These are phyloP conservation scores for Suillus bovinus DNA, from an alignment of 768 basidiomycete species.

Conservation along the genomic window DNA sequence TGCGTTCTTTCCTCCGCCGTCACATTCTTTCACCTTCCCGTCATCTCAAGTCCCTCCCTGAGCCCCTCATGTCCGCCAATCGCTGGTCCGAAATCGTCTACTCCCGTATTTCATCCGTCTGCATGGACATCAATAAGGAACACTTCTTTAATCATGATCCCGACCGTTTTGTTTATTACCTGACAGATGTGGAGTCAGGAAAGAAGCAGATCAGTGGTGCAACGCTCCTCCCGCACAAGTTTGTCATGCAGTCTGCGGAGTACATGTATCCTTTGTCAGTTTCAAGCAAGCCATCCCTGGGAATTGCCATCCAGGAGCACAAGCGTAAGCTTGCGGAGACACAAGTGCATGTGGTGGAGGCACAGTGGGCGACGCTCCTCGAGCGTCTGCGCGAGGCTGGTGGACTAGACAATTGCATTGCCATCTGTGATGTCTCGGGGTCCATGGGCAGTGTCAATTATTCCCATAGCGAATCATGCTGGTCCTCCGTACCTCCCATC, in stretches of 20 bases:
- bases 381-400: constrained; percentile 52
- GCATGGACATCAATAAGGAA: constrained; percentile 59
- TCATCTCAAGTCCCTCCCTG: constrained; percentile 44
- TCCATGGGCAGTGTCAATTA: constrained; percentile 54
- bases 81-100: constrained; percentile 61
- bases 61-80: constrained; percentile 61
- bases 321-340: constrained; percentile 34
- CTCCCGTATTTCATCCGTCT: constrained; percentile 56
- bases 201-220: constrained; percentile 62
- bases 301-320: constrained; percentile 24
- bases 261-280: not conserved
- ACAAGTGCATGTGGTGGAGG: constrained; percentile 50
- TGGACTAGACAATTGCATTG: constrained; percentile 59
- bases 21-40: constrained; percentile 63
- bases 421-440: constrained; percentile 74
- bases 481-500: constrained; percentile 43
- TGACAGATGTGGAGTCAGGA: constrained; percentile 56
- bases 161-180: constrained; percentile 57
- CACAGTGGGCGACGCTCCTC: constrained; percentile 67
- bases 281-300: not conserved
- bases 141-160: constrained; percentile 60
- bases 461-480: constrained; percentile 6
- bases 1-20: constrained; percentile 59
- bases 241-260: constrained; percentile 43
- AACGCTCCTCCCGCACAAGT: constrained; percentile 63